Evolutionary conservation across 192 early-diverging fungal genomes (phyloP).

Genomic region (Linnemannia zychae): DNA sequence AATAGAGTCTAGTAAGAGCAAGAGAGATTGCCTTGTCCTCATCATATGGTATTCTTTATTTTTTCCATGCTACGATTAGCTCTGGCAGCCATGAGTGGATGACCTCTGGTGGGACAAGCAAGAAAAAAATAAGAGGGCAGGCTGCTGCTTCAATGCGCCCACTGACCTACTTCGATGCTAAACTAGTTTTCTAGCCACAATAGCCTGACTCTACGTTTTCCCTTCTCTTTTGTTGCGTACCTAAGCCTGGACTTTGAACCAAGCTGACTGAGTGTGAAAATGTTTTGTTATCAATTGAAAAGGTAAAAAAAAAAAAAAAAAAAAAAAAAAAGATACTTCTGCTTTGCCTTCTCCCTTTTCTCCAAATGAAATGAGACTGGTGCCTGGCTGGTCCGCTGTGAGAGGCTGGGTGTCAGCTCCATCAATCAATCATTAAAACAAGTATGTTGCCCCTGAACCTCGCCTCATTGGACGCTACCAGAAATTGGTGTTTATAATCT

Average conservation of each 20-base stretch:
- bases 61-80: background rate
- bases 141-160: conserved; percentile 1
- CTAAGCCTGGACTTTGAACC: conserved; percentile 7
- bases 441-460: too few relatives aligned
- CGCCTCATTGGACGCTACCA: too few relatives aligned
- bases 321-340: background rate
- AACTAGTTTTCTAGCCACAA: background rate
- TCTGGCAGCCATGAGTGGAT: background rate
- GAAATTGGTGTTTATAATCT: too few relatives aligned
- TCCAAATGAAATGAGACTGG: background rate
- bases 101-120: background rate
- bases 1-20: background rate
- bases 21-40: background rate
- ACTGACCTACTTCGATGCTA: background rate
- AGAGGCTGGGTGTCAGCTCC: background rate
- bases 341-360: background rate
- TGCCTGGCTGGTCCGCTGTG: background rate
- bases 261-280: background rate
- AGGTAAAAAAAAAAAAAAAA: background rate
- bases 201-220: background rate
- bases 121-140: background rate
- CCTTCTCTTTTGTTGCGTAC: background rate
- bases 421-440: too few relatives aligned
- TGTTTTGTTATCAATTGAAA: conserved; percentile 1
- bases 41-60: background rate